These are phyloP conservation scores for Cercospora canescens DNA, from an alignment of 2,329 filamentous ascomycete genomes.

Conservation along the genomic window DNA sequence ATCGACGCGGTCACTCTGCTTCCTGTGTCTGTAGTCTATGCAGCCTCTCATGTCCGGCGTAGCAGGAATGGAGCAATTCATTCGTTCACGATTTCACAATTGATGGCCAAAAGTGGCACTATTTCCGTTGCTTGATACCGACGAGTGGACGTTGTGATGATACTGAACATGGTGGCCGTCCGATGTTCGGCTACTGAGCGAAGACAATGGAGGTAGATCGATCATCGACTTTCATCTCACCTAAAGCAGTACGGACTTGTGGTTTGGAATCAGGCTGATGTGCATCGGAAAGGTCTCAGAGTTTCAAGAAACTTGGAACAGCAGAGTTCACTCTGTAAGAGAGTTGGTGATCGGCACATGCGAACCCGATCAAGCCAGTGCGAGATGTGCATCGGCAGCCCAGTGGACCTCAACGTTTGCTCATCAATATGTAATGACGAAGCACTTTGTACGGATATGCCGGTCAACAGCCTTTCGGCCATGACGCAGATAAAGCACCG, in stretches of 20 bases:
- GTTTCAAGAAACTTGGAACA: not conserved
- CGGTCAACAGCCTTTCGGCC: constrained; percentile 1
- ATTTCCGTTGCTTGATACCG: no score
- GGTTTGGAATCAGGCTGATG: not conserved
- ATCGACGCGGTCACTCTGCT: not conserved
- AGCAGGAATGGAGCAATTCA: not conserved
- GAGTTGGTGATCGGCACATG: not conserved
- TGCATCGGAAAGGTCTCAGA: not conserved
- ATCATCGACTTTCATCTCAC: not conserved
- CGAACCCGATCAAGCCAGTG: constrained; percentile 5
- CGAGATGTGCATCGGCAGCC: constrained; percentile 1
- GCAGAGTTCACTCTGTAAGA: not conserved
- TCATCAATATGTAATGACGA: constrained; percentile 1
- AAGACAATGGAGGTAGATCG: not conserved
- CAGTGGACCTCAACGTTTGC: constrained; percentile 11
- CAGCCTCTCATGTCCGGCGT: not conserved
- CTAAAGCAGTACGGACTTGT: not conserved
- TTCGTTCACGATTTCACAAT: not conserved
- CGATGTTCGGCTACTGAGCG: not conserved
- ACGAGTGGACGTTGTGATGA: no score
- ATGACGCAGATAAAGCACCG: not conserved
- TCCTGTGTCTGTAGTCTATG: not conserved
- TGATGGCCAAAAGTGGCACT: not conserved
- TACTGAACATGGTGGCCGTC: no score
- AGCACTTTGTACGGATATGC: not conserved